These are phyloP conservation scores for Eremochloa ophiuroides DNA, from an alignment of 176 grass and related monocot species.

Conservation along the genomic window DNA sequence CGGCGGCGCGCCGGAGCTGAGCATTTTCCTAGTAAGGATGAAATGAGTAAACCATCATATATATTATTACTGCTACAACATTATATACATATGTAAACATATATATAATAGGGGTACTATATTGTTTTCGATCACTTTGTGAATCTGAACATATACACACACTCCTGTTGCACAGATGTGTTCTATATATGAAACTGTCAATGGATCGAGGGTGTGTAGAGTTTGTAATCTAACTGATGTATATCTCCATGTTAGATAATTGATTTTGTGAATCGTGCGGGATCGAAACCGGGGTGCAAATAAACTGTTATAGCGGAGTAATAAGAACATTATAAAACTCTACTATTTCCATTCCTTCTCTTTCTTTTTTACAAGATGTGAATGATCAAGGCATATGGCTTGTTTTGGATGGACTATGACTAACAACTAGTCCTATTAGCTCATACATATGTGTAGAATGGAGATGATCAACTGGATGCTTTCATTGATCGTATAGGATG, in stretches of 20 bases:
- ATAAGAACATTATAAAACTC: not conserved
- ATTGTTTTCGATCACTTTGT: not conserved
- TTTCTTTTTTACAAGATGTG: not conserved
- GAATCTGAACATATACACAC: conserved; percentile 5
- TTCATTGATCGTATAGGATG: no score
- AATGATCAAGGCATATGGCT: no score
- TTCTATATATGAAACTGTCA: not conserved
- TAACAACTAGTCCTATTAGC: no score
- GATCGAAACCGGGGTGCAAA: not conserved
- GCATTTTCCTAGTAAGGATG: conserved; percentile 93
- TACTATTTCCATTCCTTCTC: not conserved
- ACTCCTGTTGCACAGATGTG: not conserved
- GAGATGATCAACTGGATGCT: no score
- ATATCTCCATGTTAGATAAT: not conserved
- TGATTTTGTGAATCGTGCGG: not conserved
- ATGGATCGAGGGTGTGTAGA: conserved; percentile 2
- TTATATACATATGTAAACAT: not conserved
- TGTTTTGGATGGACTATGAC: no score
- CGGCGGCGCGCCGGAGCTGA: conserved; percentile 59
- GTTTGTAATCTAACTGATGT: conserved; percentile 11
- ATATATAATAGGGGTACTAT: not conserved
- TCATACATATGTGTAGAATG: no score
- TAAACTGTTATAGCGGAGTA: not conserved
- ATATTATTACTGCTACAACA: not conserved
- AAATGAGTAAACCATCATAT: conserved; percentile 51